These are phyloP conservation scores for Tilletia walkeri DNA, from an alignment of 1,284 basidiomycete genomes.

Conservation along the genomic window DNA sequence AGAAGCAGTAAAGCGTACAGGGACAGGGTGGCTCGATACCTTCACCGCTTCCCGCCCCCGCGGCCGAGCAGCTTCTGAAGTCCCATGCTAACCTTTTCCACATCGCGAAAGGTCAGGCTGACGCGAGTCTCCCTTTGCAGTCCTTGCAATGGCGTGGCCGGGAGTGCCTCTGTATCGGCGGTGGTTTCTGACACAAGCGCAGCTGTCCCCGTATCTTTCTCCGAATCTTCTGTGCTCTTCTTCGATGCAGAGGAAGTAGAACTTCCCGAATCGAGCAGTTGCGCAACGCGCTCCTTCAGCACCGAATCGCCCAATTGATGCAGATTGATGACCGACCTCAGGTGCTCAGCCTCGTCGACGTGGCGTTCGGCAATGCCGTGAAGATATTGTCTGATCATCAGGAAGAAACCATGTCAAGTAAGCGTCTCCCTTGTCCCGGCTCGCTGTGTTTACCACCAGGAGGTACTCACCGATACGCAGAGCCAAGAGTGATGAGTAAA, in stretches of 20 bases:
- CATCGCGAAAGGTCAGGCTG: conserved; percentile 84
- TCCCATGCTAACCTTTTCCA: conserved; percentile 57
- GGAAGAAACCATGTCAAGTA: not conserved
- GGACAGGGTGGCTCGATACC: too few species aligned
- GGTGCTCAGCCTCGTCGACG: conserved; percentile 38
- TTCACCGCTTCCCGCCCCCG: conserved; percentile 23
- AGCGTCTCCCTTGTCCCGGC: not conserved
- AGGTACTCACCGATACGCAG: conserved; percentile 40
- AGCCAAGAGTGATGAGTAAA: conserved; percentile 46
- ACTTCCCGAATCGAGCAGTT: not conserved
- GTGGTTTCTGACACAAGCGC: not conserved
- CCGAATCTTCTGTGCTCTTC: not conserved
- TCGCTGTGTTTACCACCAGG: not conserved
- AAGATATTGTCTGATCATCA: conserved; percentile 30
- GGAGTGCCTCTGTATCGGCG: not conserved
- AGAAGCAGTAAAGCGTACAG: too few species aligned
- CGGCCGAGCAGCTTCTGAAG: conserved; percentile 35
- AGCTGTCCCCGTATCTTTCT: not conserved
- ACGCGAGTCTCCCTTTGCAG: conserved; percentile 67
- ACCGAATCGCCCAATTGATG: conserved; percentile 25
- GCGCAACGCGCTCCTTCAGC: not conserved
- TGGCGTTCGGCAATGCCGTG: conserved; percentile 60
- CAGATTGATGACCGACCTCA: conserved; percentile 36
- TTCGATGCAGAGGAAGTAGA: not conserved
- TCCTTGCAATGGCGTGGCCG: conserved; percentile 55